Evolutionary conservation across 1,284 basidiomycete species (phyloP).

Genomic region (Tremellales sp.): DNA sequence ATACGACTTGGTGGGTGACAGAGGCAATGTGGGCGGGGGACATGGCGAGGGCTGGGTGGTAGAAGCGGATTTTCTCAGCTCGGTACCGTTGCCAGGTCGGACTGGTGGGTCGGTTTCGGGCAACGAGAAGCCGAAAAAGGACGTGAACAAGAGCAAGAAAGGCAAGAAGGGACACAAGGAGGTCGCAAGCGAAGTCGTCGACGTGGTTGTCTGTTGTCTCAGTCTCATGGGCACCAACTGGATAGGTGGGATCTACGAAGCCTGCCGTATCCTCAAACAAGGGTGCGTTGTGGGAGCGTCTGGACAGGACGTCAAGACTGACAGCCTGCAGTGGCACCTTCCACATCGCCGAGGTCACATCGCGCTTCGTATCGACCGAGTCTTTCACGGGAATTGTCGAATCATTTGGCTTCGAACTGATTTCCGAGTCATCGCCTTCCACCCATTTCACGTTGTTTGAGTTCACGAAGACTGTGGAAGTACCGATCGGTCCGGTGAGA

Average conservation of each 20-base stretch:
- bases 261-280: conserved; percentile 74
- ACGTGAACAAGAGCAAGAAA: conserved; percentile 40
- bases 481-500: conserved; percentile 37
- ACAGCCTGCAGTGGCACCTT: conserved; percentile 65
- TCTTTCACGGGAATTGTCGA: conserved; percentile 69
- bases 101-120: conserved; percentile 47
- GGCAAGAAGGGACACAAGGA: conserved; percentile 31
- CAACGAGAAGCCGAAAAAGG: conserved; percentile 45
- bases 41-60: conserved; percentile 70
- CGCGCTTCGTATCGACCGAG: conserved; percentile 70
- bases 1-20: conserved; percentile 73
- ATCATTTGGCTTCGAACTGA: conserved; percentile 74
- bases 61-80: conserved; percentile 71
- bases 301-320: background rate
- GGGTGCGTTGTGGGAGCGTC: conserved; percentile 56
- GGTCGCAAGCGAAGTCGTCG: conserved; percentile 59
- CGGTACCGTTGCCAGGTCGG: conserved; percentile 74
- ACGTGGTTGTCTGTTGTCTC: conserved; percentile 87
- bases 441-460: conserved; percentile 85
- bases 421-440: conserved; percentile 56
- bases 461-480: conserved; percentile 65
- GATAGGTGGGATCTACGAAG: conserved; percentile 83
- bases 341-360: conserved; percentile 93
- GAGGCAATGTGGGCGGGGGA: conserved; percentile 15
- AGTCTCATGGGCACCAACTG: conserved; percentile 98